Base-by-base conservation (phyloP, 2,329 filamentous ascomycete genomes). In the Zymoseptoria tritici region DNA sequence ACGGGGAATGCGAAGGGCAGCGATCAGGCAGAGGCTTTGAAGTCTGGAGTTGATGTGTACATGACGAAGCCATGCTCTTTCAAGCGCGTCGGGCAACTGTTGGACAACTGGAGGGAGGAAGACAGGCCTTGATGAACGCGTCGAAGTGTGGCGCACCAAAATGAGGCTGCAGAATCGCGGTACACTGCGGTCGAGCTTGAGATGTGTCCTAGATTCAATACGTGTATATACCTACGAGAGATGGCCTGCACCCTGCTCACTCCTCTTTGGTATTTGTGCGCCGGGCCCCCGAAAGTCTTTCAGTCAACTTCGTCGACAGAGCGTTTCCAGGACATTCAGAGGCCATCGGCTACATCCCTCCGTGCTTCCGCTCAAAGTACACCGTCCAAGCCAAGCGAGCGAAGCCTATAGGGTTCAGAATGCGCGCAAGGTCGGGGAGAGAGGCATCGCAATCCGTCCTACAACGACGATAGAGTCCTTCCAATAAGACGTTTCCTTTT, bases 11-110 rank as follows among this genome's bases (percentile, higher is more conserved):
- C 69, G 9, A 64, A 62, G 11, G 51, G 58, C 7, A 67, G 58
- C 52, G 67, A 66, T 9, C 66, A 71, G 50, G 62, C 63, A 8
- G 63, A 67, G n/a, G 71, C 72, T 0, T 66, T 68, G 51, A 58
- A 63, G 19, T 57, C 61, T 11, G 72, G 72, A 2, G 63, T 74
- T 13, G 68, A 74, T 55, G 57, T 64, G 31, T 73, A 68, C 29
- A 61, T 72, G 58, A 70, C 70, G n/a, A 74, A 74, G 60, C 72
- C 72, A 8, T 67, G 72, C 9, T 64, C 60, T 5, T 66, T 72
- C 64, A 67, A 66, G 57, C 64, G 67, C 46, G 51, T 71, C 8
- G 60, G 64, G 0, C 61, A 57, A 21, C 49, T 66, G 50, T 49
- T 66, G 11, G 58, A 58, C 20, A 60, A 63, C 36, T 66, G 64